Conservation (phyloP, 805 yeast species). For the Saccharomycopsis synnaedendra region DNA sequence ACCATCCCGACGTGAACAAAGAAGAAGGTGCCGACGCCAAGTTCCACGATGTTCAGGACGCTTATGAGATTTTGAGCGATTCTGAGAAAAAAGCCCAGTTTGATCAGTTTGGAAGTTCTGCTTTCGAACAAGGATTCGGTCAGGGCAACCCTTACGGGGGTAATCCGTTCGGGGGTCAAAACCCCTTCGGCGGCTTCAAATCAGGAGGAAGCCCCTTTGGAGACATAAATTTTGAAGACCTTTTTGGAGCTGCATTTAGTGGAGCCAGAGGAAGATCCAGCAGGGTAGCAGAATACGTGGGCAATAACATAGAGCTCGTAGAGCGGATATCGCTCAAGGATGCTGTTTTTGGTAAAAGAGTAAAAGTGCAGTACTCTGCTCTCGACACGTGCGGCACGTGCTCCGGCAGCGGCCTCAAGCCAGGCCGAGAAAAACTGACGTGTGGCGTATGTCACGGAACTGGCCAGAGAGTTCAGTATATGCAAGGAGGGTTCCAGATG, state of each 20-base stretch:
- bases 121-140: constrained; percentile 48
- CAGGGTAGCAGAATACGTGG: constrained; percentile 69
- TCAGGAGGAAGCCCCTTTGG: constrained; percentile 33
- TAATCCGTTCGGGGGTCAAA: constrained; percentile 33
- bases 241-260: constrained; percentile 44
- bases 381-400: constrained; percentile 72
- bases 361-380: constrained; percentile 57
- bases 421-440: constrained; percentile 60
- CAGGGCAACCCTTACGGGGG: constrained; percentile 35
- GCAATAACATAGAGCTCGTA: constrained; percentile 77
- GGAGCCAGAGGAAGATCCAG: constrained; percentile 26
- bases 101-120: constrained; percentile 86
- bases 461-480: constrained; percentile 76
- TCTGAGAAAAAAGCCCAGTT: constrained; percentile 77
- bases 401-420: constrained; percentile 75
- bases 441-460: constrained; percentile 89
- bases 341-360: constrained; percentile 69
- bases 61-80: constrained; percentile 85
- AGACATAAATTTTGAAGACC: constrained; percentile 47
- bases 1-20: constrained; percentile 94
- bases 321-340: constrained; percentile 74
- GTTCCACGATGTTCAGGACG: constrained; percentile 89
- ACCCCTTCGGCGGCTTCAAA: constrained; percentile 35
- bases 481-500: constrained; percentile 95
- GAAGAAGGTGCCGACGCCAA: constrained; percentile 77